These are phyloP conservation scores for Macrolepiota fuliginosa DNA, from an alignment of 768 basidiomycete genomes.

Conservation along the genomic window DNA sequence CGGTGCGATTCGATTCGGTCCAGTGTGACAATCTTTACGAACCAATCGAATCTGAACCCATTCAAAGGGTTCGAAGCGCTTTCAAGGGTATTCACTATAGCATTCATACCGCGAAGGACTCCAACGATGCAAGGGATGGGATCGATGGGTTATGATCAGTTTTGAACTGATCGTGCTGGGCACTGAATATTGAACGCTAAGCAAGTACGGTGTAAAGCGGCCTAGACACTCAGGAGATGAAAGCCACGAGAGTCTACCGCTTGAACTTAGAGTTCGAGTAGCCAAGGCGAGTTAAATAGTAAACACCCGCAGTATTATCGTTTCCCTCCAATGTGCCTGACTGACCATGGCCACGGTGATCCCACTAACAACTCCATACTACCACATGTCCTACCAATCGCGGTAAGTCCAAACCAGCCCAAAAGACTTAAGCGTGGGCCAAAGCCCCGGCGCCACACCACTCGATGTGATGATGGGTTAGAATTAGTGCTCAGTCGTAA, in stretches of 20 bases:
- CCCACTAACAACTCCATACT: no score
- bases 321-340: neutral
- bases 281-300: neutral
- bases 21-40: neutral
- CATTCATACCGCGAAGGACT: neutral
- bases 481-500: neutral
- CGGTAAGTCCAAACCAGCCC: neutral
- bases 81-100: neutral
- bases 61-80: neutral
- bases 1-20: neutral
- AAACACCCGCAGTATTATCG: neutral
- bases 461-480: neutral
- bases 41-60: conserved; percentile 1
- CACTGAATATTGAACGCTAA: neutral
- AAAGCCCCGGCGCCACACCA: neutral
- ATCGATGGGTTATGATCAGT: neutral
- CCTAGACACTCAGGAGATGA: neutral
- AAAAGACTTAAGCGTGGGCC: neutral
- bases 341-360: no score
- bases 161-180: neutral
- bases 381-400: neutral
- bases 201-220: neutral
- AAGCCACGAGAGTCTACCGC: neutral
- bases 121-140: neutral
- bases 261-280: no score